Evolutionary conservation across 2,329 filamentous ascomycete species (phyloP), one percentile per base, ranked within the genome.

Genomic region (Fusarium gaditjirri): DNA sequence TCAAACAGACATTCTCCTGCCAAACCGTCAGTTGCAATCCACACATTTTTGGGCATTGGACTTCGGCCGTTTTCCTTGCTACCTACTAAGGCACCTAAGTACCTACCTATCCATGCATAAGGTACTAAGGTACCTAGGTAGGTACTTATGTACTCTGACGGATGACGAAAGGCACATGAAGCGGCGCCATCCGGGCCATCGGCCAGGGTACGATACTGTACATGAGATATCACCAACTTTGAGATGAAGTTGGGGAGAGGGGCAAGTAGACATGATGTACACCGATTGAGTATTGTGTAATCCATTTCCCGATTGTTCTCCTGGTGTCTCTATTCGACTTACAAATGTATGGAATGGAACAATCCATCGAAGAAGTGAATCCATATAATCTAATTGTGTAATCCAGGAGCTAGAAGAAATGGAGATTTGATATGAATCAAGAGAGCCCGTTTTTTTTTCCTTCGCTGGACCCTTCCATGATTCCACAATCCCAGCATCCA

Each of bases 321-420:
- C 33, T 42, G 25, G 21, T 62, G n/a, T 55, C 27, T 23, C 44
- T 29, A 19, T 68, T 47, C 38, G 36, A 72, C 70, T 72, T 64
- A 73, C 70, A 64, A 73, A 72, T 72, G 42, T 35, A 61, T 64
- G 50, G 52, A 63, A 70, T 56, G 39, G 42, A 56, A 56, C 46
- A 31, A 64, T n/a, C 29, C 50, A 23, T 63, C 10, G 46, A 61
- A 60, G 35, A 68, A 65, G 39, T 46, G 39, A 56, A 64, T 58
- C 29, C 46, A 56, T 61, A 23, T n/a, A 54, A 31, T 56, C 54
- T 35, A 44, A 39, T 54, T 58, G 54, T 63, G 57, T 47, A 61
- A 71, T 54, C 47, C 41, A 50, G n/a, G 23, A 39, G 31, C 49
- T 57, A 61, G 67, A 67, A 55, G 31, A 47, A 54, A 41, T n/a